Percentiles rank a stretch among this genome's conserved stretches.
phyloP scores from a whole-genome alignment of 345 rosid genomes.

The Eucalyptus sp. region DNA sequence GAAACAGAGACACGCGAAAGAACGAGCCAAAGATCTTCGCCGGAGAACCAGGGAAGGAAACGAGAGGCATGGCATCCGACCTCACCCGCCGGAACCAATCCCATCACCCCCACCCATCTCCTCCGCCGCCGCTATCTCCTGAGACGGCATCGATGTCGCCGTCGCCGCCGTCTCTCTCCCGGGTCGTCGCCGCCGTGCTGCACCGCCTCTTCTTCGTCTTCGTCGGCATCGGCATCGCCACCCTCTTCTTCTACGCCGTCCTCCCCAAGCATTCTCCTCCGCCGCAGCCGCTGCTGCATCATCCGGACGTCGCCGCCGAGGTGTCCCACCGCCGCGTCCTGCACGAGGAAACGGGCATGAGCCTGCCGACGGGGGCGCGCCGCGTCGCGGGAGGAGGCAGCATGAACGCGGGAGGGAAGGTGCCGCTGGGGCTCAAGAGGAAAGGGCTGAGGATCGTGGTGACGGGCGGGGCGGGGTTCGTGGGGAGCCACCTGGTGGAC shows the following conservation, averaged over 20 bases:
- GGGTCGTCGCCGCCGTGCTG: background rate
- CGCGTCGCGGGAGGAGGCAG: background rate
- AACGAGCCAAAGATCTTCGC: background rate
- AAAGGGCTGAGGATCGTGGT: constrained; percentile 55
- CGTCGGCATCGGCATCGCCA: constrained; percentile 47
- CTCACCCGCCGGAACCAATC: background rate
- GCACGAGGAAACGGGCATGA: background rate
- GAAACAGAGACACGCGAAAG: background rate
- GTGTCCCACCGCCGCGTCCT: background rate
- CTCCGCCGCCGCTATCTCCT: background rate
- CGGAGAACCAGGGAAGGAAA: background rate
- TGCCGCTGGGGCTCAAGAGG: constrained; percentile 45
- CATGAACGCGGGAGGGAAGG: constrained; percentile 15
- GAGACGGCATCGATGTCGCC: background rate
- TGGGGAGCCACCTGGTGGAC: constrained; percentile 88
- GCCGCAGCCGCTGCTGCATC: background rate
- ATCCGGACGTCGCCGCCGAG: background rate
- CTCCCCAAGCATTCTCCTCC: constrained; percentile 1
- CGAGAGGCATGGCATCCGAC: background rate
- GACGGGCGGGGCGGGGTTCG: constrained; percentile 86
- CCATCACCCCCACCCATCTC: constrained; percentile 16
- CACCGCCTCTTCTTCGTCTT: constrained; percentile 47
- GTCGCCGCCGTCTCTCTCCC: background rate
- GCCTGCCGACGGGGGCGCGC: background rate
- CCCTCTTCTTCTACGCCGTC: constrained; percentile 43